Conservation (phyloP, 2,329 filamentous ascomycete species). For the Tolypocladium cylindrosporum region DNA sequence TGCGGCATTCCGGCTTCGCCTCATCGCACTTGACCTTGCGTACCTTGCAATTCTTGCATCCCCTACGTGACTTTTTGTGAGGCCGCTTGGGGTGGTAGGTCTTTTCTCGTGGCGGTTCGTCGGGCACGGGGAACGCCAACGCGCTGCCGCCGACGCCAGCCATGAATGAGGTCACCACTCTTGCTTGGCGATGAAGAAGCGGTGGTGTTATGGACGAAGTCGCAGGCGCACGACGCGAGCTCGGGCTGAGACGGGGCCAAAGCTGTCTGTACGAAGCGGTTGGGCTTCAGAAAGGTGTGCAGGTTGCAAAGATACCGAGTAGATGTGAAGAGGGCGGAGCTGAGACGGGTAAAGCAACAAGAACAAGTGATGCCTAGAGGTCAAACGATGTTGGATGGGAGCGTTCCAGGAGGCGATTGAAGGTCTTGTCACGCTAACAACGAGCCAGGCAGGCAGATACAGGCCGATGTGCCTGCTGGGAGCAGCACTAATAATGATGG, state of each 20-base stretch:
- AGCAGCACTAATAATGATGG: neutral
- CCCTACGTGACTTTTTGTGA: conserved; percentile 44
- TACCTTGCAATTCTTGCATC: conserved; percentile 44
- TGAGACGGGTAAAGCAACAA: neutral
- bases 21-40: conserved; percentile 49
- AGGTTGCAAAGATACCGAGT: too few species aligned
- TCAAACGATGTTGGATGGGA: neutral
- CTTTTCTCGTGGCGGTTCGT: conserved; percentile 2
- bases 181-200: neutral
- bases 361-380: neutral
- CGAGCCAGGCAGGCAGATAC: neutral
- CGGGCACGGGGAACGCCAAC: neutral
- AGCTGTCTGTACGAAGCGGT: neutral
- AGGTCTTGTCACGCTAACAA: neutral
- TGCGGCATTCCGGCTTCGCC: conserved; percentile 35
- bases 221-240: neutral
- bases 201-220: neutral
- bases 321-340: neutral
- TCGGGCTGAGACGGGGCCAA: neutral
- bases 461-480: neutral
- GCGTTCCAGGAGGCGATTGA: neutral
- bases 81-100: conserved; percentile 36
- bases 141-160: neutral
- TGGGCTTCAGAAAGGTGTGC: neutral
- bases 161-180: neutral